Evolutionary conservation across 2,329 filamentous ascomycete genomes (phyloP).

Genomic region (Dothidotthia symphoricarpi): DNA sequence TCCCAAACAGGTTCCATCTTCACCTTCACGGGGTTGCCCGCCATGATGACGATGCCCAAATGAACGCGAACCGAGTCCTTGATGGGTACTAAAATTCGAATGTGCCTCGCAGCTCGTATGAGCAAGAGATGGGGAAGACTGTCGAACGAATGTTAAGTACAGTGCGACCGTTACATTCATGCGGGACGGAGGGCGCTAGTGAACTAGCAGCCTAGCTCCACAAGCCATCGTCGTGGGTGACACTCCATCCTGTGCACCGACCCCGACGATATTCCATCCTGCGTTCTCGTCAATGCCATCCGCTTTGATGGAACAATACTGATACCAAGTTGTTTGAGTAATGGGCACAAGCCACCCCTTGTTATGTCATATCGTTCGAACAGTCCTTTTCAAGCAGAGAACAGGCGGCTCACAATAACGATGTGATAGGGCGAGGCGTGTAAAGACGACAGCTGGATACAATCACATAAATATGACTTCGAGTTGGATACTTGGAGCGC

Average conservation of each 20-base stretch:
- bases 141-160: too few species aligned
- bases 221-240: too few species aligned
- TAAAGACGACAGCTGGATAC: too few species aligned
- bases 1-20: conserved; percentile 61
- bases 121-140: conserved; percentile 34
- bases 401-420: conserved; percentile 19
- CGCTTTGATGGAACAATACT: conserved; percentile 27
- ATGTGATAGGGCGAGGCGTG: conserved; percentile 3
- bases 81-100: conserved; percentile 31
- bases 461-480: too few species aligned
- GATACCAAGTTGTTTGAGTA: conserved; percentile 6
- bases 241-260: conserved; percentile 1
- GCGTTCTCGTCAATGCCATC: conserved; percentile 30
- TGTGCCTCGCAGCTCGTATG: conserved; percentile 35
- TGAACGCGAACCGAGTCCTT: conserved; percentile 17
- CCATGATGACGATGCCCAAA: conserved; percentile 54
- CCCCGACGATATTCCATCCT: too few species aligned
- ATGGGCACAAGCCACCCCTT: conserved; percentile 13
- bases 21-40: conserved; percentile 43
- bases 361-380: conserved; percentile 30
- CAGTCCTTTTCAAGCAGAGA: conserved; percentile 12
- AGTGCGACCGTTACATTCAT: conserved; percentile 40
- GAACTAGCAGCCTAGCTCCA: conserved; percentile 26
- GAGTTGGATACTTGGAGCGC: too few species aligned
- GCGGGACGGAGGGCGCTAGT: conserved; percentile 15